Conservation (phyloP, 2,329 filamentous ascomycete genomes). For the Macrophomina pseudophaseolina region DNA sequence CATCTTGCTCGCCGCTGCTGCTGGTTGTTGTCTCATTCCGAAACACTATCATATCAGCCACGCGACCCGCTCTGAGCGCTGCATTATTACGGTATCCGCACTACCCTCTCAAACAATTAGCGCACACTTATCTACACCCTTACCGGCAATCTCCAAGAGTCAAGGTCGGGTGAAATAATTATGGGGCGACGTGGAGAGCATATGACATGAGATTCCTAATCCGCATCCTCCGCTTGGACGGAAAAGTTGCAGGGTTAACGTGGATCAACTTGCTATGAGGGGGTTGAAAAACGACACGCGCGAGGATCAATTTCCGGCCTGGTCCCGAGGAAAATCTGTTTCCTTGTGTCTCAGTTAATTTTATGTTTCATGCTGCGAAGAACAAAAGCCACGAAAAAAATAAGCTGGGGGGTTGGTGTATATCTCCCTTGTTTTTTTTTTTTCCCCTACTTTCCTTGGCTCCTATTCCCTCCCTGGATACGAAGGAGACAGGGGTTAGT, state of each 20-base stretch:
- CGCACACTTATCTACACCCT: not conserved
- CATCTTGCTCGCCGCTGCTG: not conserved
- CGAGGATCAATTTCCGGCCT: slow-evolving; percentile 2
- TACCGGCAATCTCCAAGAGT: not conserved
- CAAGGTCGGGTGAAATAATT: not conserved
- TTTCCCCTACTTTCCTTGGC: not conserved
- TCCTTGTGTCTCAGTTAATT: not conserved
- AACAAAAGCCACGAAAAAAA: too few species aligned
- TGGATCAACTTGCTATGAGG: too few species aligned
- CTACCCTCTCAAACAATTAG: not conserved
- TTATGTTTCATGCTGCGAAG: too few species aligned
- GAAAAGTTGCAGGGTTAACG: too few species aligned
- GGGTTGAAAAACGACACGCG: too few species aligned
- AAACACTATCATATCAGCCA: slow-evolving; percentile 2
- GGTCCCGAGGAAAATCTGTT: not conserved
- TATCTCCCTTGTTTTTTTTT: not conserved
- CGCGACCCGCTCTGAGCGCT: not conserved
- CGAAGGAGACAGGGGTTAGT: too few species aligned
- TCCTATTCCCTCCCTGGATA: too few species aligned
- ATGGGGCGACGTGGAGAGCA: not conserved
- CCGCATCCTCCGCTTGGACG: not conserved
- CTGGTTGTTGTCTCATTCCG: slow-evolving; percentile 5
- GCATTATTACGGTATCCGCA: not conserved
- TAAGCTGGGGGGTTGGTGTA: too few species aligned
- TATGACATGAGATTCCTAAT: slow-evolving; percentile 24